Conservation (phyloP, 1,284 basidiomycete genomes). For the Cutaneotrichosporon cyanovorans region DNA sequence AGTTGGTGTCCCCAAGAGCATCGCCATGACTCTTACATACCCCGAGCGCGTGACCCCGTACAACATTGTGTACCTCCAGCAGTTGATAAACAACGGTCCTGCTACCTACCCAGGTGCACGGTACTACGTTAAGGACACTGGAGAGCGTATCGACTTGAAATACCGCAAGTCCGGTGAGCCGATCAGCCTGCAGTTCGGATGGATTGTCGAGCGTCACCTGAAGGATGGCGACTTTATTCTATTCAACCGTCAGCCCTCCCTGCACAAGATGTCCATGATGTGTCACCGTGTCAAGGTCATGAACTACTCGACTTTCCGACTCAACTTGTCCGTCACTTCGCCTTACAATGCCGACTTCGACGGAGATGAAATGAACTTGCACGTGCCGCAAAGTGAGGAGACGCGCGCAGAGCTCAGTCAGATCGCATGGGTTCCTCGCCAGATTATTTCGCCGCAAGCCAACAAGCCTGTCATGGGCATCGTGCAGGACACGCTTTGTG, state of each 20-base stretch:
- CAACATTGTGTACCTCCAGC: conserved; percentile 90
- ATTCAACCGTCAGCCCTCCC: conserved; percentile 95
- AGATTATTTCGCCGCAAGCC: conserved; percentile 99
- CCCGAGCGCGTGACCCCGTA: conserved; percentile 98
- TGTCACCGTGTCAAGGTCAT: conserved; percentile 95
- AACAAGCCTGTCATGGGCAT: conserved; percentile 99
- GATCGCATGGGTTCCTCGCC: conserved; percentile 78
- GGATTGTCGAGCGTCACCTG: conserved; percentile 97
- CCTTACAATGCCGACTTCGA: conserved; percentile 90
- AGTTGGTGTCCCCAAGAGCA: conserved; percentile 94
- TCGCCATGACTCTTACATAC: conserved; percentile 96
- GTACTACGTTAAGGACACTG: conserved; percentile 95
- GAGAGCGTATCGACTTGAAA: conserved; percentile 92
- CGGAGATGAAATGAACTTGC: conserved; percentile 99
- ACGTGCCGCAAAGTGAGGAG: conserved; percentile 97
- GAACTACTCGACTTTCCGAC: conserved; percentile 87
- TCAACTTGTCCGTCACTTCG: conserved; percentile 35
- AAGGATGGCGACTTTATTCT: conserved; percentile 95
- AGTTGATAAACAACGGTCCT: conserved; percentile 94
- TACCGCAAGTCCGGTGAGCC: conserved; percentile 98
- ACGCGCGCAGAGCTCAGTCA: conserved; percentile 96
- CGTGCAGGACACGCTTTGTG: conserved; percentile 97
- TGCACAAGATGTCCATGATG: conserved; percentile 99
- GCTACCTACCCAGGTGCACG: conserved; percentile 92
- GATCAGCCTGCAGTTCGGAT: conserved; percentile 85